Conservation (phyloP, 208 protist species). For the Trypanosomatidae sp. region DNA sequence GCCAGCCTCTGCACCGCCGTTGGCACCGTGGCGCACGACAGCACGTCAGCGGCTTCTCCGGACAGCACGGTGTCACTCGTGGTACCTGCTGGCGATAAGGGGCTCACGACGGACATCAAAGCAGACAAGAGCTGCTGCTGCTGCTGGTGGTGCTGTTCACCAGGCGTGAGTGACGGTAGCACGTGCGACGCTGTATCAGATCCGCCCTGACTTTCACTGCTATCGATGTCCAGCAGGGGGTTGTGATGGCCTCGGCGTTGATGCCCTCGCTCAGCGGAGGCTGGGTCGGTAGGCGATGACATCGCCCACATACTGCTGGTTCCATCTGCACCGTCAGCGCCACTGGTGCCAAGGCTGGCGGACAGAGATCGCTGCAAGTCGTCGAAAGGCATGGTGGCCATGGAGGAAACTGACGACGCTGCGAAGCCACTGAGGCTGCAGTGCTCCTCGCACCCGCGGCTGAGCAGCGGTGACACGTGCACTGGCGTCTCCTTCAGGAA, state of each 20-base stretch:
- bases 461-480: background rate
- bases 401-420: background rate
- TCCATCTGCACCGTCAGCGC: background rate
- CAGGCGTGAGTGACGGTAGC: background rate
- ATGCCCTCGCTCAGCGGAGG: background rate
- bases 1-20: background rate
- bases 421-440: background rate
- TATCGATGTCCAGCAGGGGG: background rate
- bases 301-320: background rate
- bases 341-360: conserved; percentile 3
- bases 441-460: background rate
- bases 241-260: background rate
- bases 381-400: background rate
- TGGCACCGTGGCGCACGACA: background rate
- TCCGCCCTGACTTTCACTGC: background rate
- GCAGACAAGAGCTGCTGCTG: background rate
- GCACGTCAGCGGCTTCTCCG: background rate
- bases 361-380: conserved; percentile 3
- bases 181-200: background rate
- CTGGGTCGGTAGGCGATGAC: background rate
- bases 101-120: background rate
- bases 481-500: background rate
- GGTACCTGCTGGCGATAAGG: background rate
- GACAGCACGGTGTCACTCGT: background rate
- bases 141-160: background rate